phyloP scores from a whole-genome alignment of 441 rosid genomes.

The Eugenia klotzschiana region DNA sequence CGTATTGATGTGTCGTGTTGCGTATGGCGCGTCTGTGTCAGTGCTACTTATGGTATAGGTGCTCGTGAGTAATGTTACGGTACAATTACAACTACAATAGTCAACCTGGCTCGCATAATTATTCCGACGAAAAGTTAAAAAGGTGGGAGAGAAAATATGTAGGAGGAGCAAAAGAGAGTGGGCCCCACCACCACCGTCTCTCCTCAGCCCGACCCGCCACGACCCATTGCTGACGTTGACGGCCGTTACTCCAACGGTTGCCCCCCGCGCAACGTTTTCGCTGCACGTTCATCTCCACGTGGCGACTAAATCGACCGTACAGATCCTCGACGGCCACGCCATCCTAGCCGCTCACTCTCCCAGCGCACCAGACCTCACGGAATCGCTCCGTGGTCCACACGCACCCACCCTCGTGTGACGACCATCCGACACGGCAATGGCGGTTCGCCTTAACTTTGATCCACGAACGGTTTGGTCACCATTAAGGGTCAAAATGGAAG shows the following conservation, averaged over 20 bases:
- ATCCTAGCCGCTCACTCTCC: neutral
- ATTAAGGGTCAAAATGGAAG: neutral
- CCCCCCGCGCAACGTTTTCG: too few species aligned
- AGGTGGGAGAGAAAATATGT: too few species aligned
- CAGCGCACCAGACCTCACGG: neutral
- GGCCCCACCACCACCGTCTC: too few species aligned
- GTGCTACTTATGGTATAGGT: too few species aligned
- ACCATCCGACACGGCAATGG: neutral
- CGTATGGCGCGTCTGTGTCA: too few species aligned
- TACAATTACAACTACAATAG: too few species aligned
- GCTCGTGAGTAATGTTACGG: too few species aligned
- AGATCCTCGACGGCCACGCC: neutral
- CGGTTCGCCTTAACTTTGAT: neutral
- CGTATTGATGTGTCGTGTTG: too few species aligned
- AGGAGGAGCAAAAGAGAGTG: too few species aligned
- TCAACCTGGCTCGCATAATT: too few species aligned
- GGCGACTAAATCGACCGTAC: neutral
- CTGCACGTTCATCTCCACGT: neutral
- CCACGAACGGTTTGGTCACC: neutral
- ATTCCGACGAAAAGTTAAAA: too few species aligned
- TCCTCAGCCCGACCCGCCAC: neutral
- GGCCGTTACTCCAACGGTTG: neutral
- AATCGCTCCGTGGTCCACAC: neutral
- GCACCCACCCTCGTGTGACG: neutral
- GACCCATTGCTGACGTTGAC: neutral